phyloP scores from a whole-genome alignment of 2,329 filamentous ascomycete species.

The Dichotomopilus funicola region DNA sequence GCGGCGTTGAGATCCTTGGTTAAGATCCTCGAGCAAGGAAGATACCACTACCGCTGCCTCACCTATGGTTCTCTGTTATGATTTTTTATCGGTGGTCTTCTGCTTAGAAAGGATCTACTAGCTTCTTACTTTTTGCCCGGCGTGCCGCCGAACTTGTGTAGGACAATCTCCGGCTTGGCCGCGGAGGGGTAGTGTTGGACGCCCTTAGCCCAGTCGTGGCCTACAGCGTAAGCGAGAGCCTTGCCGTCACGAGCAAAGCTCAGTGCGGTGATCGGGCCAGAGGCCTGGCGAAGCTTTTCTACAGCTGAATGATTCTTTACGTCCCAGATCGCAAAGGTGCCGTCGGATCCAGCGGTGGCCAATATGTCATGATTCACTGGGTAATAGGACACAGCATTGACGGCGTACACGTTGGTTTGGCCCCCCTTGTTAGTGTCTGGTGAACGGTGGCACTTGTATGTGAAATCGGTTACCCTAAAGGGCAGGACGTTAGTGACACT shows the following conservation, averaged over 20 bases:
- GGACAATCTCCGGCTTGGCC: slow-evolving; percentile 22
- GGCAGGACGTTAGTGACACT: neutral
- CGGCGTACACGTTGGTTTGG: slow-evolving; percentile 26
- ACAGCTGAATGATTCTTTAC: slow-evolving; percentile 42
- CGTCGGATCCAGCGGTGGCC: slow-evolving; percentile 32
- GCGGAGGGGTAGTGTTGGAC: slow-evolving; percentile 31
- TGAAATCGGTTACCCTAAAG: slow-evolving; percentile 21
- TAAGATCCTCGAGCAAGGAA: too few relatives aligned
- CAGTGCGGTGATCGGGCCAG: slow-evolving; percentile 54
- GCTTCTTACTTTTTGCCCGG: slow-evolving; percentile 13
- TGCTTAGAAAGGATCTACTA: neutral
- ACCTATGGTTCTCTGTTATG: neutral
- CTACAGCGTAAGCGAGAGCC: slow-evolving; percentile 54
- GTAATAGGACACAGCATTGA: slow-evolving; percentile 30
- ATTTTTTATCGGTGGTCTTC: too few relatives aligned
- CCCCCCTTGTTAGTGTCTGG: slow-evolving; percentile 9
- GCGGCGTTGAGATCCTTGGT: too few relatives aligned
- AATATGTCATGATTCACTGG: slow-evolving; percentile 23
- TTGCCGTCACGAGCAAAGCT: slow-evolving; percentile 56
- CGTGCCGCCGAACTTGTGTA: slow-evolving; percentile 24
- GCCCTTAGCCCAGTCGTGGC: slow-evolving; percentile 69
- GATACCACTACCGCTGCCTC: too few relatives aligned
- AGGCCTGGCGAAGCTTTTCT: slow-evolving; percentile 44
- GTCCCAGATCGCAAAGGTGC: slow-evolving; percentile 48
- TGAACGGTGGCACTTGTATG: slow-evolving; percentile 31